These are phyloP conservation scores for Aspergillus indologenus DNA, from an alignment of 495 filamentous ascomycete species.

Conservation along the genomic window DNA sequence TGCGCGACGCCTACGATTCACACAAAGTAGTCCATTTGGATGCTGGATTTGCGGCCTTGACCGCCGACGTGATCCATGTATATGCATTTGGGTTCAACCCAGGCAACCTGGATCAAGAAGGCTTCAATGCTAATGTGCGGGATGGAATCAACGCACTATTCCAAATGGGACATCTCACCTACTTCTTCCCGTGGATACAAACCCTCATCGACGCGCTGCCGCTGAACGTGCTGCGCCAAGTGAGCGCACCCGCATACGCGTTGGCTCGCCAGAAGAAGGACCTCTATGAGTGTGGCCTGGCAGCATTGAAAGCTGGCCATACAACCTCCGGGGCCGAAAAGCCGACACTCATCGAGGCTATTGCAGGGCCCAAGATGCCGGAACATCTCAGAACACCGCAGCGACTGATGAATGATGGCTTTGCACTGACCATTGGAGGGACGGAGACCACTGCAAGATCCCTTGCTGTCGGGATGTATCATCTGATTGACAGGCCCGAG, in stretches of 20 bases:
- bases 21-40: slow-evolving; percentile 20
- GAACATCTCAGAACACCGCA: slow-evolving; percentile 14
- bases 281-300: slow-evolving; percentile 3
- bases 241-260: slow-evolving; percentile 16
- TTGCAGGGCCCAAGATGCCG: slow-evolving; percentile 15
- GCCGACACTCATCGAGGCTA: slow-evolving; percentile 4
- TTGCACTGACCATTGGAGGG: slow-evolving; percentile 37
- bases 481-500: slow-evolving; percentile 11
- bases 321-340: not conserved
- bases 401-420: slow-evolving; percentile 40
- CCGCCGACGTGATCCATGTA: slow-evolving; percentile 27
- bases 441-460: slow-evolving; percentile 39
- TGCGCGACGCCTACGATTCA: slow-evolving; percentile 11
- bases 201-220: slow-evolving; percentile 17
- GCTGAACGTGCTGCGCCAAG: slow-evolving; percentile 2
- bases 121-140: slow-evolving; percentile 22
- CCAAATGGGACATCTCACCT: slow-evolving; percentile 13
- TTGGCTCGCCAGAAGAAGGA: slow-evolving; percentile 15
- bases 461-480: slow-evolving; percentile 18
- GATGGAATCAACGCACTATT: slow-evolving; percentile 26
- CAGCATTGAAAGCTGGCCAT: slow-evolving; percentile 4
- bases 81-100: slow-evolving; percentile 27
- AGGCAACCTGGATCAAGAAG: slow-evolving; percentile 24
- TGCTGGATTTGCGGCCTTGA: slow-evolving; percentile 25
- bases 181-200: slow-evolving; percentile 22